These are phyloP conservation scores for Turnera subulata DNA, from an alignment of 345 rosid species.

Conservation along the genomic window DNA sequence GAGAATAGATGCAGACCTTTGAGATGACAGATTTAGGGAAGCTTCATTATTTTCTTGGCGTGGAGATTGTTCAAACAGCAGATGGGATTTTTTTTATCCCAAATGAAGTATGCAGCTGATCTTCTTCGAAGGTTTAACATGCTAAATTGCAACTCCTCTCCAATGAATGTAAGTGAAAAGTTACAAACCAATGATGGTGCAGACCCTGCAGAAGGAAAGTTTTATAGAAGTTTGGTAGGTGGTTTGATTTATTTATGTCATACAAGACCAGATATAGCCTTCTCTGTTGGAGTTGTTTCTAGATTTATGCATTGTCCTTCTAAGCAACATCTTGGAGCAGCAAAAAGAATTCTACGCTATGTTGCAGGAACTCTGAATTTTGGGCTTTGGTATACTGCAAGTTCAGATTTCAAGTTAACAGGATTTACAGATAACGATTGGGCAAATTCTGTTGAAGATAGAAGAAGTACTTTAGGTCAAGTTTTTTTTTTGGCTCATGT, in stretches of 20 bases:
- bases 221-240: background rate
- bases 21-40: background rate
- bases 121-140: background rate
- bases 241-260: background rate
- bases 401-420: background rate
- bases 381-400: background rate
- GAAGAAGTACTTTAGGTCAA: background rate
- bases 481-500: background rate
- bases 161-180: slow-evolving; percentile 2
- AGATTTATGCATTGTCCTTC: slow-evolving; percentile 14
- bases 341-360: background rate
- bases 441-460: background rate
- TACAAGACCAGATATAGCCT: background rate
- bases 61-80: background rate
- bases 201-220: background rate
- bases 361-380: background rate
- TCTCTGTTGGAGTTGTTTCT: slow-evolving; percentile 3
- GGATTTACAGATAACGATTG: background rate
- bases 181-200: slow-evolving; percentile 1
- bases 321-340: slow-evolving; percentile 12
- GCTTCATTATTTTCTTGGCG: background rate
- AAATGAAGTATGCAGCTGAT: slow-evolving; percentile 1
- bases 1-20: background rate
- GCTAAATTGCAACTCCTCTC: background rate
- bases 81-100: background rate